Conservation (phyloP, 2,329 filamentous ascomycete species). For the Beauveria bassiana region DNA sequence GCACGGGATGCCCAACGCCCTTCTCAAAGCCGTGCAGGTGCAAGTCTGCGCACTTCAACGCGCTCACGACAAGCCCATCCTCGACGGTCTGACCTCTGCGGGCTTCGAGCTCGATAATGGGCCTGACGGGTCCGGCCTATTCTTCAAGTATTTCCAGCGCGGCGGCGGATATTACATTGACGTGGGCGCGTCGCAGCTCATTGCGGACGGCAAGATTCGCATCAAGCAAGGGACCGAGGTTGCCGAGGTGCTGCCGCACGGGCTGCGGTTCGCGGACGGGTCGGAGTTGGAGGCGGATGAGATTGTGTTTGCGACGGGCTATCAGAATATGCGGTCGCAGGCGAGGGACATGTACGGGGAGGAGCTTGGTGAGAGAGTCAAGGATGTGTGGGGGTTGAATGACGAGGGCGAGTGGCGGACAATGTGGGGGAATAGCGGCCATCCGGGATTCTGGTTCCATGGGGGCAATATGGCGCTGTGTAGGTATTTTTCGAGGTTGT, state of each 20-base stretch:
- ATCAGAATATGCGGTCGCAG: slow-evolving; percentile 60
- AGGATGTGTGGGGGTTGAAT: slow-evolving; percentile 57
- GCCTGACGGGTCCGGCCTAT: slow-evolving; percentile 43
- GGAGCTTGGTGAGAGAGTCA: slow-evolving; percentile 47
- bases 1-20: slow-evolving; percentile 48
- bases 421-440: slow-evolving; percentile 53
- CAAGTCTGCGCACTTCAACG: slow-evolving; percentile 28
- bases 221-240: slow-evolving; percentile 53
- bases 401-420: slow-evolving; percentile 46
- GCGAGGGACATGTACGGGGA: slow-evolving; percentile 56
- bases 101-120: slow-evolving; percentile 52
- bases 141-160: slow-evolving; percentile 52
- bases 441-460: slow-evolving; percentile 59
- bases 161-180: slow-evolving; percentile 67
- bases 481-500: slow-evolving; percentile 48
- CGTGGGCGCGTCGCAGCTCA: slow-evolving; percentile 54
- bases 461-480: slow-evolving; percentile 58
- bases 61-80: slow-evolving; percentile 29
- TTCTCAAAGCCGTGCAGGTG: slow-evolving; percentile 53
- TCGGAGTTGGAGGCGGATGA: slow-evolving; percentile 51
- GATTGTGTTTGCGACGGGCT: slow-evolving; percentile 56
- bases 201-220: slow-evolving; percentile 56
- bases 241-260: slow-evolving; percentile 36
- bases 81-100: slow-evolving; percentile 40
- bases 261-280: slow-evolving; percentile 45